Conservation (phyloP, 179 eudicot genomes). For the Camellia oleifera region DNA sequence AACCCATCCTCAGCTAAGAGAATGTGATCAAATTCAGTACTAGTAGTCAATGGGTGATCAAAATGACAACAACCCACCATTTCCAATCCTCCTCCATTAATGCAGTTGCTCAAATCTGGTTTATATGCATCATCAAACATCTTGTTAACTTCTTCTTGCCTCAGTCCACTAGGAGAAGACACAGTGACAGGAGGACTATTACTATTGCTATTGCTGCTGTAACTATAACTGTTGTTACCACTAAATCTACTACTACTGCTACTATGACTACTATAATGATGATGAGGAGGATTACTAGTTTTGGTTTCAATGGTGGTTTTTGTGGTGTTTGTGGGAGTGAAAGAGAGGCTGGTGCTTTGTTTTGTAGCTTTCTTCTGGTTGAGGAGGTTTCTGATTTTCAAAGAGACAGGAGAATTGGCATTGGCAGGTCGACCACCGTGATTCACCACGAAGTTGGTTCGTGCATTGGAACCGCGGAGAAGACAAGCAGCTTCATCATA, state of each 20-base stretch:
- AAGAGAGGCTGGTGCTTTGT: slow-evolving; percentile 12
- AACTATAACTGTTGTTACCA: neutral
- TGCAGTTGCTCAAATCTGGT: slow-evolving; percentile 23
- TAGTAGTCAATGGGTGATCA: slow-evolving; percentile 4
- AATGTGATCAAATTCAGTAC: slow-evolving; percentile 8
- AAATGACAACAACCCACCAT: slow-evolving; percentile 11
- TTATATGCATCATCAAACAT: slow-evolving; percentile 22
- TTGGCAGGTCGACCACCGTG: slow-evolving; percentile 4
- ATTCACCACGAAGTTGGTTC: slow-evolving; percentile 27
- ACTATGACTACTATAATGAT: neutral
- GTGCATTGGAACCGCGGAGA: slow-evolving; percentile 36
- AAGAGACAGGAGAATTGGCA: slow-evolving; percentile 27
- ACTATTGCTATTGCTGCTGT: too few relatives aligned
- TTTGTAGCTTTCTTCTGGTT: slow-evolving; percentile 26
- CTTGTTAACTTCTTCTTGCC: neutral
- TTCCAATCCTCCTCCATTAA: slow-evolving; percentile 11
- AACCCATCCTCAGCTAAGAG: neutral
- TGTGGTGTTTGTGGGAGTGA: neutral
- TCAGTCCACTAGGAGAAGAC: too few relatives aligned
- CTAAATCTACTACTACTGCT: neutral
- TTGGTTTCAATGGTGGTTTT: neutral
- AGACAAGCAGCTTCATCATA: slow-evolving; percentile 40
- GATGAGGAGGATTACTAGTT: neutral
- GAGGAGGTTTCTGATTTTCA: slow-evolving; percentile 31
- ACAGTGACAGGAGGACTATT: too few relatives aligned